Percentiles rank a stretch among this genome's conserved stretches.
Conservation (phyloP, 805 yeast species). For the Saccharomycopsis fibuligera region DNA sequence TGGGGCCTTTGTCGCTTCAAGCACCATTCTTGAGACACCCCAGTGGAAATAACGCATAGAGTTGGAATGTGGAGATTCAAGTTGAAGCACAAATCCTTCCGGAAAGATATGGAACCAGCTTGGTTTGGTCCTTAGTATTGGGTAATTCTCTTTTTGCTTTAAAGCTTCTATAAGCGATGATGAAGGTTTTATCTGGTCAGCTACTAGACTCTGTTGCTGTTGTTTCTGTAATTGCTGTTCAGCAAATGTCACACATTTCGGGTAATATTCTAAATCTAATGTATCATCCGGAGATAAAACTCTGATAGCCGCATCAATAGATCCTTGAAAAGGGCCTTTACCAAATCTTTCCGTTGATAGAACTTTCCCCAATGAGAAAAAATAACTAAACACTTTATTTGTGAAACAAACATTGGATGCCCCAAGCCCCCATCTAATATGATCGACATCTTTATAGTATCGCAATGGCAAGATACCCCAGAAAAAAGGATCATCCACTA, state of each 20-base stretch:
- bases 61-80: conserved; percentile 68
- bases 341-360: conserved; percentile 85
- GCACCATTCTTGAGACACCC: conserved; percentile 82
- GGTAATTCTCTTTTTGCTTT: conserved; percentile 25
- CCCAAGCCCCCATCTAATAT: conserved; percentile 89
- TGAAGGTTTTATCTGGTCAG: neutral
- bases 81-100: conserved; percentile 87
- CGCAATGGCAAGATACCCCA: conserved; percentile 83
- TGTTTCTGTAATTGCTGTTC: neutral
- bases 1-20: conserved; percentile 81
- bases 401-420: conserved; percentile 88
- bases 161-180: neutral
- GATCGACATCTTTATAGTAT: conserved; percentile 52
- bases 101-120: conserved; percentile 95
- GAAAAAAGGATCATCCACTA: conserved; percentile 83
- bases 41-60: conserved; percentile 94
- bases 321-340: conserved; percentile 85
- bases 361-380: conserved; percentile 87
- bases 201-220: neutral
- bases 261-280: conserved; percentile 36
- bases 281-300: conserved; percentile 74
- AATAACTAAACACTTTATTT: conserved; percentile 40
- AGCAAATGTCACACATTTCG: conserved; percentile 20
- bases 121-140: conserved; percentile 56
- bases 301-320: conserved; percentile 80